phyloP scores from a whole-genome alignment of 768 basidiomycete genomes.

The Leccinum rimulosum region DNA sequence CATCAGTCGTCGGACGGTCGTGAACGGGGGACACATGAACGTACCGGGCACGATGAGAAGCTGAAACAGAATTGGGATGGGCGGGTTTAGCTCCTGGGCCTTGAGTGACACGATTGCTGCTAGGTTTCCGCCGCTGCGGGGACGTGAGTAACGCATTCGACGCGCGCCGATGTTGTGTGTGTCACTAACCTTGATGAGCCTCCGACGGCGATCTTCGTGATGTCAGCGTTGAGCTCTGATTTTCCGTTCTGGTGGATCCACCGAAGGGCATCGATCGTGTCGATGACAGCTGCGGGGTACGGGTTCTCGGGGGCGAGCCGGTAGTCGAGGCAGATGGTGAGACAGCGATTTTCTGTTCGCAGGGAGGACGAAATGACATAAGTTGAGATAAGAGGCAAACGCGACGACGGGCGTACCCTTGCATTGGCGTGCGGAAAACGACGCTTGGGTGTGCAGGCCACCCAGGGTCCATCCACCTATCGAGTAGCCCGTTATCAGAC shows the following conservation, averaged over 20 bases:
- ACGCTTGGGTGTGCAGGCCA: slow-evolving; percentile 54
- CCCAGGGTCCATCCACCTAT: slow-evolving; percentile 76
- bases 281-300: slow-evolving; percentile 70
- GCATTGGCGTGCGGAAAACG: slow-evolving; percentile 42
- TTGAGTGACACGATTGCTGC: slow-evolving; percentile 66
- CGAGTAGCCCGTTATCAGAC: background rate
- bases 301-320: slow-evolving; percentile 68
- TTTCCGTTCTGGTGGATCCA: slow-evolving; percentile 57
- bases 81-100: slow-evolving; percentile 46
- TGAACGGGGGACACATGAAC: background rate
- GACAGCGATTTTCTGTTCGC: slow-evolving; percentile 51
- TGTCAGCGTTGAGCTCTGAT: slow-evolving; percentile 45
- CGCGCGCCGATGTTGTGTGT: background rate
- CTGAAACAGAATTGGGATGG: slow-evolving; percentile 60
- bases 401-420: slow-evolving; percentile 14
- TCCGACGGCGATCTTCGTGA: slow-evolving; percentile 59
- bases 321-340: slow-evolving; percentile 68
- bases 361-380: background rate
- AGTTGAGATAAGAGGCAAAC: background rate
- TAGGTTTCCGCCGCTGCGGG: slow-evolving; percentile 62
- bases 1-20: background rate
- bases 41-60: slow-evolving; percentile 60
- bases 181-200: slow-evolving; percentile 59
- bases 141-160: background rate
- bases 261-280: slow-evolving; percentile 61